phyloP scores from a whole-genome alignment of 805 yeast species.

The Wickerhamiella hasegawae region DNA sequence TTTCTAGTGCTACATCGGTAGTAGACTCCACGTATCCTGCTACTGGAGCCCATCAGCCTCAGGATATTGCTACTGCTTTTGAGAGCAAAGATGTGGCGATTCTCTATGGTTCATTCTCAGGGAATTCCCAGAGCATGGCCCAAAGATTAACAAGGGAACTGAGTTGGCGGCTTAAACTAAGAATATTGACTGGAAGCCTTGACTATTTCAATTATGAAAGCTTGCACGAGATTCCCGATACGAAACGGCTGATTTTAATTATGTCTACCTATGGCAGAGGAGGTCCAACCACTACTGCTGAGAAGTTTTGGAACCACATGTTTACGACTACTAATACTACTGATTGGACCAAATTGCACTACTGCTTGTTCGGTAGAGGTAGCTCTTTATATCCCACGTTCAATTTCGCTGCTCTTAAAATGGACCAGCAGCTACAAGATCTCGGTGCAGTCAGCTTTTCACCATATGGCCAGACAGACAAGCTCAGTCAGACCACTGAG shows the following conservation, averaged over 20 bases:
- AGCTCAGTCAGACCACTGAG: constrained; percentile 57
- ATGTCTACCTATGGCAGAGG: constrained; percentile 82
- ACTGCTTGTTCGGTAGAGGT: constrained; percentile 61
- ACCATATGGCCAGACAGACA: constrained; percentile 61
- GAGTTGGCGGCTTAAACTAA: constrained; percentile 49
- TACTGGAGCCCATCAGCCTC: neutral
- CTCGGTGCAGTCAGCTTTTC: constrained; percentile 53
- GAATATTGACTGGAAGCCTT: constrained; percentile 52
- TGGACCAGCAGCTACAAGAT: constrained; percentile 28
- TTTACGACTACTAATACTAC: constrained; percentile 25
- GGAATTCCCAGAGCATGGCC: constrained; percentile 82
- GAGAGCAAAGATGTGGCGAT: constrained; percentile 36
- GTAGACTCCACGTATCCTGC: neutral
- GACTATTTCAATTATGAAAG: constrained; percentile 60
- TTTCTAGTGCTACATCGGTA: too few relatives aligned
- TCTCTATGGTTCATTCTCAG: constrained; percentile 73
- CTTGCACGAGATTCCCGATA: constrained; percentile 35
- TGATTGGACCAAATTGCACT: constrained; percentile 32
- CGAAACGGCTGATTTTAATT: constrained; percentile 39
- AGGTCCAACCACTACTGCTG: constrained; percentile 71
- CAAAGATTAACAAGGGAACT: constrained; percentile 62
- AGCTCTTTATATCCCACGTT: constrained; percentile 71
- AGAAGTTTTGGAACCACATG: constrained; percentile 21
- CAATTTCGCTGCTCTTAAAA: constrained; percentile 49
- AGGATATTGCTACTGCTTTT: neutral